These are phyloP conservation scores for Mrakia hoshinonis DNA, from an alignment of 768 basidiomycete genomes.

Conservation along the genomic window DNA sequence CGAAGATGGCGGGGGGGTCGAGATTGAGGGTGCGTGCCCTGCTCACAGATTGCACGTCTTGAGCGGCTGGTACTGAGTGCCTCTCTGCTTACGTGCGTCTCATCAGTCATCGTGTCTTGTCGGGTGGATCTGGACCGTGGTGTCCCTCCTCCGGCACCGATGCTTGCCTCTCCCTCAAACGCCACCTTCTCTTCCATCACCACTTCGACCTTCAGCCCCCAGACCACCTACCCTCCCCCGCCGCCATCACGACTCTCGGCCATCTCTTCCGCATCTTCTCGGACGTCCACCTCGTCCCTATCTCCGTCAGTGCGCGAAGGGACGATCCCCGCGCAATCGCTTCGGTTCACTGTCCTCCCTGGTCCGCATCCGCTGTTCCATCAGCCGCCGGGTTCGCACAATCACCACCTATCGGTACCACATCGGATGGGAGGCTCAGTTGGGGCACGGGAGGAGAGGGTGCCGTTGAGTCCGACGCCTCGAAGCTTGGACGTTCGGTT, in stretches of 20 bases:
- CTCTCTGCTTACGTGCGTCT: not conserved
- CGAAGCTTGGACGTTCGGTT: conserved; percentile 2
- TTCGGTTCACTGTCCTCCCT: conserved; percentile 5
- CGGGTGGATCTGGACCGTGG: conserved; percentile 5
- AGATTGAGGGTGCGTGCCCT: conserved; percentile 1
- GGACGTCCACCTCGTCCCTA: not conserved
- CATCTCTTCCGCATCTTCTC: not conserved
- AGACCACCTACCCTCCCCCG: not conserved
- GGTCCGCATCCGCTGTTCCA: conserved; percentile 5
- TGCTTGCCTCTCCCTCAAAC: not conserved
- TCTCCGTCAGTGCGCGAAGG: not conserved
- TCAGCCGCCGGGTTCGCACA: conserved; percentile 4
- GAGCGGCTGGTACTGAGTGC: too few species aligned
- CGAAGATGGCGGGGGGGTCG: conserved; percentile 1
- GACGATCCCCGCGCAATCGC: not conserved
- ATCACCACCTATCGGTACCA: not conserved
- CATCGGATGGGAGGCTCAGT: not conserved
- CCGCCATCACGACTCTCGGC: not conserved
- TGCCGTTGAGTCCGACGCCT: conserved; percentile 1
- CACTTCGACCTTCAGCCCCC: not conserved
- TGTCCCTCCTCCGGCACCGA: not conserved
- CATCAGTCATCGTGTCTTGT: not conserved
- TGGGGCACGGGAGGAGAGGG: not conserved
- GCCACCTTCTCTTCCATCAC: conserved; percentile 1
- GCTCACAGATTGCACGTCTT: too few species aligned